Evolutionary conservation across 768 basidiomycete species (phyloP).

Genomic region (Auricularia heimuer): DNA sequence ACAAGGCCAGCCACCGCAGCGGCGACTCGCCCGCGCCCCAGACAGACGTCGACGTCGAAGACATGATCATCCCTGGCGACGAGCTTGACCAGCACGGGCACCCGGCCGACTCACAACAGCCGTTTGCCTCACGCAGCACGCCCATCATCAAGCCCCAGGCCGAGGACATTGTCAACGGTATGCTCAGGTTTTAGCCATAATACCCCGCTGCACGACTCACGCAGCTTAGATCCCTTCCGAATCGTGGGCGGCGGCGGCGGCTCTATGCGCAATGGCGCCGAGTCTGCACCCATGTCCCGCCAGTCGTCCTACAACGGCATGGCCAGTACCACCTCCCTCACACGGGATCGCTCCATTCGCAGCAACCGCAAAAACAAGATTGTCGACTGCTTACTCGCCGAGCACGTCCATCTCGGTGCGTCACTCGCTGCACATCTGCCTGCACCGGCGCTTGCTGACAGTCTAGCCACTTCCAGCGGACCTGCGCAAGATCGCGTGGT

Average conservation of each 20-base stretch:
- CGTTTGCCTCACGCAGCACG: conserved; percentile 26
- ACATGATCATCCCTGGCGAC: conserved; percentile 63
- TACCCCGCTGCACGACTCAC: conserved; percentile 3
- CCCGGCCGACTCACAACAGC: conserved; percentile 29
- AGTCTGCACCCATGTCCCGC: conserved; percentile 8
- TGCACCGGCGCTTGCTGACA: not conserved
- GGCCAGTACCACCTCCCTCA: conserved; percentile 43
- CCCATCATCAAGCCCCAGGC: conserved; percentile 55
- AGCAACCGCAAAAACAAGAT: conserved; percentile 75
- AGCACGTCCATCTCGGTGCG: conserved; percentile 77
- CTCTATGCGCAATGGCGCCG: conserved; percentile 6
- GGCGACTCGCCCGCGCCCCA: conserved; percentile 18
- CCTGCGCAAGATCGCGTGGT: conserved; percentile 88
- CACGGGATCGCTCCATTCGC: conserved; percentile 67
- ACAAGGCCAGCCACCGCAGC: conserved; percentile 14
- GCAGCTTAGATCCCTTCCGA: conserved; percentile 10
- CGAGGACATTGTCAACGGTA: conserved; percentile 72
- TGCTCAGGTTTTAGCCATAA: conserved; percentile 11
- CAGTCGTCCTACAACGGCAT: conserved; percentile 18
- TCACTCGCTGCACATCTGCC: conserved; percentile 9
- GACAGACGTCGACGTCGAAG: conserved; percentile 48
- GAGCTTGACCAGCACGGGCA: conserved; percentile 32
- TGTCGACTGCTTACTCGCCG: conserved; percentile 61
- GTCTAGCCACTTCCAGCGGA: conserved; percentile 39
- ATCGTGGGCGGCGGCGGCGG: conserved; percentile 13